phyloP scores from a whole-genome alignment of 2,329 filamentous ascomycete species.

The Penicillium sp. region DNA sequence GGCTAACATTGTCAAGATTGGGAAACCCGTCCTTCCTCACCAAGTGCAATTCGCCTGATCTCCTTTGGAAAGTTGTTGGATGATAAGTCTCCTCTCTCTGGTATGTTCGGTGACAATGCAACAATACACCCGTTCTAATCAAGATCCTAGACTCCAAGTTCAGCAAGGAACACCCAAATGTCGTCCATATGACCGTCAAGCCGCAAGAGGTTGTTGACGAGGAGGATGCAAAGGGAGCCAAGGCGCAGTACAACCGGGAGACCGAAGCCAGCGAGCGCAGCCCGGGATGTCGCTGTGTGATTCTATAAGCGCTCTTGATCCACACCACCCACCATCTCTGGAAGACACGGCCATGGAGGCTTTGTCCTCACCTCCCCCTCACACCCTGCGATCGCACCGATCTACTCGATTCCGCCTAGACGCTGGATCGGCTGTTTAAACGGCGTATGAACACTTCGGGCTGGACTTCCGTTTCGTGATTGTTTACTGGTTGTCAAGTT shows the following conservation, averaged over 20 bases:
- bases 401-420: slow-evolving; percentile 14
- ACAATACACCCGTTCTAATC: background rate
- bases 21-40: slow-evolving; percentile 82
- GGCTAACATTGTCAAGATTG: slow-evolving; percentile 59
- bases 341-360: background rate
- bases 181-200: slow-evolving; percentile 92
- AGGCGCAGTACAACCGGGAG: slow-evolving; percentile 52
- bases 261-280: slow-evolving; percentile 58
- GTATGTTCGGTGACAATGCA: slow-evolving; percentile 56
- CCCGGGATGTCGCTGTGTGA: slow-evolving; percentile 66
- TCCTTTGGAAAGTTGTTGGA: slow-evolving; percentile 89
- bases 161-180: slow-evolving; percentile 72
- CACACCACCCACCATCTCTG: background rate
- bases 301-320: slow-evolving; percentile 49
- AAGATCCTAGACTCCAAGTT: slow-evolving; percentile 71
- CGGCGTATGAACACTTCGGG: slow-evolving; percentile 17
- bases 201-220: slow-evolving; percentile 83
- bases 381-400: slow-evolving; percentile 9
- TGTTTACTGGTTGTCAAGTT: background rate
- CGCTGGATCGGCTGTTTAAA: slow-evolving; percentile 20
- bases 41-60: slow-evolving; percentile 86
- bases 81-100: slow-evolving; percentile 81
- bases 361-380: background rate
- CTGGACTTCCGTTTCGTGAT: background rate
- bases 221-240: slow-evolving; percentile 70